These are phyloP conservation scores for Blastobotrys apis DNA, from an alignment of 1,139 yeast genomes.

Conservation along the genomic window DNA sequence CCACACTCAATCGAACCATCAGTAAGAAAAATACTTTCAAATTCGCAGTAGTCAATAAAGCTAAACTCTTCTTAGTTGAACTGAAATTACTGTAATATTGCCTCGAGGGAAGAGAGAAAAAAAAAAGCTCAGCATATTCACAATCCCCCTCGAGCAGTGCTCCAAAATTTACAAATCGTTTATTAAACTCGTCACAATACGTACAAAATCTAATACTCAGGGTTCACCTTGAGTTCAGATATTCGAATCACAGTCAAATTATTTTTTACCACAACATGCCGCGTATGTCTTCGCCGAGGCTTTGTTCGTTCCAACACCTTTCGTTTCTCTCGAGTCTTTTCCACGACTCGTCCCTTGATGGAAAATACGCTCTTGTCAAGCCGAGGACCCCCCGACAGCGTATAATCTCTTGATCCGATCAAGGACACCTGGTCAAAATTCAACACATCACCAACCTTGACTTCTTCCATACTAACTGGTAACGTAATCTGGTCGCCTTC, in stretches of 20 bases:
- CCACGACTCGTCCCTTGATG: constrained; percentile 75
- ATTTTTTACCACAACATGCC: constrained; percentile 75
- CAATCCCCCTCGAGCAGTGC: no score
- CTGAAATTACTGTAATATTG: no score
- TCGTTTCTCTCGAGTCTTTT: constrained; percentile 81
- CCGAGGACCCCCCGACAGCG: constrained; percentile 51
- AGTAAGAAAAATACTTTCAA: no score
- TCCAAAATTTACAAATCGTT: no score
- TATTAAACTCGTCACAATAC: no score
- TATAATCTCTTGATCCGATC: constrained; percentile 80
- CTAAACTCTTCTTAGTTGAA: no score
- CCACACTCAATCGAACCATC: no score
- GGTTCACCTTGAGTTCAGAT: constrained; percentile 45
- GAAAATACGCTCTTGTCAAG: constrained; percentile 52
- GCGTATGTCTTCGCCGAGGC: constrained; percentile 78
- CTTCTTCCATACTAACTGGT: constrained; percentile 72
- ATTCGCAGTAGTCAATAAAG: no score
- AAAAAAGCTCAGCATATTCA: background rate
- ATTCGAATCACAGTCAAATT: constrained; percentile 78
- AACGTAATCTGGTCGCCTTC: constrained; percentile 79
- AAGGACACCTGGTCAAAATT: constrained; percentile 70
- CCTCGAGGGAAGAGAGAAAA: background rate
- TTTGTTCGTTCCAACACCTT: constrained; percentile 62
- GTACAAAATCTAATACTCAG: constrained; percentile 14
- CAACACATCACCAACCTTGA: constrained; percentile 75